Percentiles rank a stretch among this genome's conserved stretches.
Evolutionary conservation across 2,329 filamentous ascomycete species (phyloP).

Genomic region (Malbranchea zuffiana): DNA sequence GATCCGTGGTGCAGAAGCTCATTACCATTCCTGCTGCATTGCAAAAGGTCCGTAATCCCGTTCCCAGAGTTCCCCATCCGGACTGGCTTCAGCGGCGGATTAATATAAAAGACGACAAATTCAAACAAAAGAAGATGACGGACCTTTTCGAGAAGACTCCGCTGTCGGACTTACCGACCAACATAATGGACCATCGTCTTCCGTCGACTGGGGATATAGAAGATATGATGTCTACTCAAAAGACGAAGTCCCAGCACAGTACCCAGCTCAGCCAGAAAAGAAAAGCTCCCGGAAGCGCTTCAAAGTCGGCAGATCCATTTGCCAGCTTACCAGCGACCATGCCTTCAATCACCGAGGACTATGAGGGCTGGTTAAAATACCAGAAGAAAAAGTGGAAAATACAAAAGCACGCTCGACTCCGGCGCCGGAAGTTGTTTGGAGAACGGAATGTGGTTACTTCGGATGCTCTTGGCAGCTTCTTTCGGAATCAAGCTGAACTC

Average conservation of each 20-base stretch:
- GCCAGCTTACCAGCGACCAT: constrained; percentile 70
- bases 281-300: constrained; percentile 57
- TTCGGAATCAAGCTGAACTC: constrained; percentile 83
- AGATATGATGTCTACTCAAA: constrained; percentile 53
- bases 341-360: constrained; percentile 77
- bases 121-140: constrained; percentile 98
- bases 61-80: constrained; percentile 83
- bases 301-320: constrained; percentile 63
- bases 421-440: constrained; percentile 83
- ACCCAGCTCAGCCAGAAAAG: constrained; percentile 52
- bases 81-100: constrained; percentile 95
- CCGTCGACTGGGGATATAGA: constrained; percentile 58
- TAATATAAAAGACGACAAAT: constrained; percentile 87
- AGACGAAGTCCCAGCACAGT: constrained; percentile 52
- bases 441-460: constrained; percentile 57
- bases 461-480: constrained; percentile 57
- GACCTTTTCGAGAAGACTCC: constrained; percentile 66
- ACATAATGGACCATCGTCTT: constrained; percentile 47
- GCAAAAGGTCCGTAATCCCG: constrained; percentile 88
- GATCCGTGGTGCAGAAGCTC: constrained; percentile 95
- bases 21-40: constrained; percentile 96
- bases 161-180: constrained; percentile 58
- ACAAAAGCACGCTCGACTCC: constrained; percentile 77
- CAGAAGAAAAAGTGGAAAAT: constrained; percentile 99
- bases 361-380: constrained; percentile 76